Evolutionary conservation across 768 basidiomycete species (phyloP).

Genomic region (Suillus brevipes): DNA sequence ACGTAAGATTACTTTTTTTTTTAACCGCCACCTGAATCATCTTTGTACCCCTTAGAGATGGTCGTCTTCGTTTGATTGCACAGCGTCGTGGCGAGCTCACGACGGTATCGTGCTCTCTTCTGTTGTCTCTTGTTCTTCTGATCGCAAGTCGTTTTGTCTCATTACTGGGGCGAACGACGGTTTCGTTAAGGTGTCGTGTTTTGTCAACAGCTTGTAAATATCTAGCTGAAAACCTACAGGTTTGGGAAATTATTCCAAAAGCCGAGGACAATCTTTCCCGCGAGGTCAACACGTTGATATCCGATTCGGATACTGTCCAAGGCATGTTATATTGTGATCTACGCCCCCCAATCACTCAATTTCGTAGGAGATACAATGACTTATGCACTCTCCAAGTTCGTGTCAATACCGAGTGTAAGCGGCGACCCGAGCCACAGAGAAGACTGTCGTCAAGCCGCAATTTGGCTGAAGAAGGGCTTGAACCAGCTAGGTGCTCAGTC

Average conservation of each 20-base stretch:
- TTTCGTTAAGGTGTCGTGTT: conserved; percentile 67
- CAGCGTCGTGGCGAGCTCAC: conserved; percentile 81
- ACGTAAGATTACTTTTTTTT: conserved; percentile 42
- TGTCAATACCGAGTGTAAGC: conserved; percentile 87
- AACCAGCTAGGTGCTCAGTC: conserved; percentile 86
- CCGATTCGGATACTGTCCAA: conserved; percentile 2
- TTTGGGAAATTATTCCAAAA: conserved; percentile 53
- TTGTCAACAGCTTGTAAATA: background rate
- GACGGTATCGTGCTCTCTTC: conserved; percentile 82
- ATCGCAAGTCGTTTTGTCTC: conserved; percentile 34
- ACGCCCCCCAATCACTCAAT: conserved; percentile 7
- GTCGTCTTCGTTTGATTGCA: conserved; percentile 83
- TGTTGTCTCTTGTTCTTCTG: conserved; percentile 46
- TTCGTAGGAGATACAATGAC: conserved; percentile 60
- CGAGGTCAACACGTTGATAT: no score
- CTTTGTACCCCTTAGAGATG: conserved; percentile 52
- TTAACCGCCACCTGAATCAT: background rate
- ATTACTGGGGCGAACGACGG: conserved; percentile 88
- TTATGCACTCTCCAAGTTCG: conserved; percentile 80
- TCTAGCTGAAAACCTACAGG: conserved; percentile 30
- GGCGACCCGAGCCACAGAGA: conserved; percentile 64
- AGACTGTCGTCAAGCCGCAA: conserved; percentile 91
- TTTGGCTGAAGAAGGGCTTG: conserved; percentile 88
- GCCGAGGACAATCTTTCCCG: background rate
- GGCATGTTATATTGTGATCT: conserved; percentile 19